Evolutionary conservation across 768 basidiomycete genomes (phyloP).

Genomic region (Albatrellus ellisii): DNA sequence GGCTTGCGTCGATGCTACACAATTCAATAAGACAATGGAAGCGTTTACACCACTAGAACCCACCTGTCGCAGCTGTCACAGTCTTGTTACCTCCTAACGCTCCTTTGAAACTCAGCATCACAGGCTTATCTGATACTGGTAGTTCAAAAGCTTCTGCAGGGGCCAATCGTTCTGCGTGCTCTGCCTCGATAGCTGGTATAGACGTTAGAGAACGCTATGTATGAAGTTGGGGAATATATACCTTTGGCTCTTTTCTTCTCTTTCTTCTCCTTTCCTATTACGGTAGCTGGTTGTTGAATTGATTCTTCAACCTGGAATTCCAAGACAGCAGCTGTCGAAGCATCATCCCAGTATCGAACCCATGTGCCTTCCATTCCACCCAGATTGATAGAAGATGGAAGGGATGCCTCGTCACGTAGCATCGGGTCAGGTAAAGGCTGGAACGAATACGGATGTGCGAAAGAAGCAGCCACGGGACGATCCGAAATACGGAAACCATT

Average conservation of each 20-base stretch:
- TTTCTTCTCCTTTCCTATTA: constrained; percentile 47
- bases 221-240: neutral
- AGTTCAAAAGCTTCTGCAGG: constrained; percentile 45
- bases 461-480: constrained; percentile 81
- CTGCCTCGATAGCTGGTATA: too few species aligned
- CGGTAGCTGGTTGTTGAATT: constrained; percentile 24
- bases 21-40: neutral
- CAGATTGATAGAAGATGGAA: constrained; percentile 50
- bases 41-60: constrained; percentile 12
- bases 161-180: constrained; percentile 1
- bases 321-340: constrained; percentile 57
- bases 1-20: constrained; percentile 10
- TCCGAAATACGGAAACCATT: constrained; percentile 90
- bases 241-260: constrained; percentile 39
- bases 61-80: constrained; percentile 9
- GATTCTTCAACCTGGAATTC: constrained; percentile 70
- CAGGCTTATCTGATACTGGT: constrained; percentile 69
- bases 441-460: constrained; percentile 86
- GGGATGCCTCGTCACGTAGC: constrained; percentile 64
- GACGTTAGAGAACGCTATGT: neutral
- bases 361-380: constrained; percentile 63
- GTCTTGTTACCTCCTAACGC: constrained; percentile 15
- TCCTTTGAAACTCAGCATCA: constrained; percentile 64
- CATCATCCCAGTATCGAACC: constrained; percentile 91
- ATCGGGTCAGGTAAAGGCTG: constrained; percentile 66